phyloP scores from a whole-genome alignment of 2,329 filamentous ascomycete genomes.

The Cercospora janseana region DNA sequence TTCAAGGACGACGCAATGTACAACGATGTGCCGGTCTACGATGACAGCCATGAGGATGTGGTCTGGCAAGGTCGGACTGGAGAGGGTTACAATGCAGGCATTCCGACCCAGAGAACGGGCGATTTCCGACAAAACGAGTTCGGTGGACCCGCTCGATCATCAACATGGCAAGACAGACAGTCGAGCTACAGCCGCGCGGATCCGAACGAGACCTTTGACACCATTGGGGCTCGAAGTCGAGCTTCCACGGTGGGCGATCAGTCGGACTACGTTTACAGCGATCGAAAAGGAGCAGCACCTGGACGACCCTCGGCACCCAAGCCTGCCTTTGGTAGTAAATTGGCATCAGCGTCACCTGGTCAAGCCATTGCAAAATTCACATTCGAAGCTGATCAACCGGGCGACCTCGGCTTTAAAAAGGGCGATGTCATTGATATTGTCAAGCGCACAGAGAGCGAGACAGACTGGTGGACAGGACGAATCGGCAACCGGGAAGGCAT shows the following conservation, averaged over 20 bases:
- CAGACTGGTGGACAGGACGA: conserved; percentile 97
- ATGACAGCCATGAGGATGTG: conserved; percentile 75
- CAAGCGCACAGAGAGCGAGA: conserved; percentile 89
- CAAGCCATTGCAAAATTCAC: conserved; percentile 90
- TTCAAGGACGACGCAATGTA: conserved; percentile 65
- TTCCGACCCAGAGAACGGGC: conserved; percentile 51
- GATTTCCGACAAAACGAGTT: conserved; percentile 41
- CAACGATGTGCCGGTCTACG: conserved; percentile 90
- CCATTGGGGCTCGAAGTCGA: conserved; percentile 33
- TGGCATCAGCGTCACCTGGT: conserved; percentile 60
- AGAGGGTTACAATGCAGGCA: conserved; percentile 67
- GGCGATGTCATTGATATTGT: conserved; percentile 92
- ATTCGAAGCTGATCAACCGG: conserved; percentile 90
- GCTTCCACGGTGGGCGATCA: conserved; percentile 44
- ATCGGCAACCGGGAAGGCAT: conserved; percentile 78
- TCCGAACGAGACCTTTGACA: conserved; percentile 52
- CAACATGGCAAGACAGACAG: conserved; percentile 64
- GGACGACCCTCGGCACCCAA: conserved; percentile 83
- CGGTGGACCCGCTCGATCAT: conserved; percentile 60
- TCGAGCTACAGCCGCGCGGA: conserved; percentile 61
- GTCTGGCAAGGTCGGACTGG: conserved; percentile 78
- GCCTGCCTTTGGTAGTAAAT: conserved; percentile 74
- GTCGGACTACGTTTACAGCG: conserved; percentile 55
- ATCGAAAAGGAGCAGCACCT: conserved; percentile 58
- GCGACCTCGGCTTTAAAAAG: conserved; percentile 94